These are phyloP conservation scores for Tulasnella sp. DNA, from an alignment of 768 basidiomycete species.

Conservation along the genomic window DNA sequence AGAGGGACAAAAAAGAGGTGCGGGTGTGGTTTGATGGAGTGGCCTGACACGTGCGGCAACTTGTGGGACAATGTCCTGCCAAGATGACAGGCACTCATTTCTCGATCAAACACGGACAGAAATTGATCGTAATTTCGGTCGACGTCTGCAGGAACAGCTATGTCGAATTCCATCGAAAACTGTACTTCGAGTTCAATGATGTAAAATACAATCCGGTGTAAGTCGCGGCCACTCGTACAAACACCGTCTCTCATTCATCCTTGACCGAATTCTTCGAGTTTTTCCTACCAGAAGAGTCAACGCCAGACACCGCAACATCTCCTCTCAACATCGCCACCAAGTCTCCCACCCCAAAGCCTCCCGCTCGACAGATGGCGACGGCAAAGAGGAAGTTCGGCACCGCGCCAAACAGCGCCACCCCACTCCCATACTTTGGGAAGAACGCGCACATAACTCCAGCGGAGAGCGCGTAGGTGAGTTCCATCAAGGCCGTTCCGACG, in stretches of 20 bases:
- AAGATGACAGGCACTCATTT: background rate
- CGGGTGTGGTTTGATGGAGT: background rate
- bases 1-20: background rate
- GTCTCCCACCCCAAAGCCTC: background rate
- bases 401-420: conserved; percentile 11
- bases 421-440: conserved; percentile 21
- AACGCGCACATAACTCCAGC: conserved; percentile 8
- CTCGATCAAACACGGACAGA: background rate
- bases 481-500: conserved; percentile 20
- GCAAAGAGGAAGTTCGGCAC: conserved; percentile 10
- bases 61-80: background rate
- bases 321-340: conserved; percentile 13
- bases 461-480: conserved; percentile 20
- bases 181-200: no score
- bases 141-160: background rate
- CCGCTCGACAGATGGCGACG: conserved; percentile 2
- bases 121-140: no score
- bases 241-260: background rate
- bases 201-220: background rate
- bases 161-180: background rate
- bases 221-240: no score
- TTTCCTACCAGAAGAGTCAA: background rate
- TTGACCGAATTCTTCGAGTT: background rate
- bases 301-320: background rate
- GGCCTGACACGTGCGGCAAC: background rate